These are phyloP conservation scores for Lyophyllum decastes DNA, from an alignment of 768 basidiomycete species.

Conservation along the genomic window DNA sequence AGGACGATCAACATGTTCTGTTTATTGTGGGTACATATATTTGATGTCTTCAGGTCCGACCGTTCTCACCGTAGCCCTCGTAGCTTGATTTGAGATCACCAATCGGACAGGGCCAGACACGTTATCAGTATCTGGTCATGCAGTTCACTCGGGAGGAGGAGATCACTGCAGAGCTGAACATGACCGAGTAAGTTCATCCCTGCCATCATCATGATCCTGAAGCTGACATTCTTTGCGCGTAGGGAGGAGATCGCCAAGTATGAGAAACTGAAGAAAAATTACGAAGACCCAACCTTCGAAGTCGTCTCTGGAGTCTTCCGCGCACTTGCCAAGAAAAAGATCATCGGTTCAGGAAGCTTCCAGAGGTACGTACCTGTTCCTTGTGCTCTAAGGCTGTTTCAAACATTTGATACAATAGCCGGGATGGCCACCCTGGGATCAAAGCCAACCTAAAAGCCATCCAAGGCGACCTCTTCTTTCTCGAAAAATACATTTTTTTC, in stretches of 20 bases:
- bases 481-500: constrained; percentile 98
- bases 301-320: constrained; percentile 95
- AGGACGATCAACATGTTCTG: constrained; percentile 93
- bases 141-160: constrained; percentile 98
- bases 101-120: constrained; percentile 96
- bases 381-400: not conserved
- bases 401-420: constrained; percentile 43
- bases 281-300: constrained; percentile 94
- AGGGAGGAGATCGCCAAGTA: constrained; percentile 80
- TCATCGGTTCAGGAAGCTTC: constrained; percentile 85
- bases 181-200: constrained; percentile 72
- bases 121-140: constrained; percentile 98
- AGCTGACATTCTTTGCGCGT: not conserved
- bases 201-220: not conserved
- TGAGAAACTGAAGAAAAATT: constrained; percentile 87
- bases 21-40: constrained; percentile 74
- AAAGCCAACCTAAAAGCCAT: constrained; percentile 97
- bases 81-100: constrained; percentile 91
- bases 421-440: constrained; percentile 89
- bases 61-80: constrained; percentile 4
- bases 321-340: constrained; percentile 87
- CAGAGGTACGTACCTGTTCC: constrained; percentile 54
- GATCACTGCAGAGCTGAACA: constrained; percentile 92
- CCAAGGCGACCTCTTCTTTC: constrained; percentile 96
- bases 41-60: not conserved